Conservation (phyloP, 129 eudicot genomes). For the Scalesia atractyloides region DNA sequence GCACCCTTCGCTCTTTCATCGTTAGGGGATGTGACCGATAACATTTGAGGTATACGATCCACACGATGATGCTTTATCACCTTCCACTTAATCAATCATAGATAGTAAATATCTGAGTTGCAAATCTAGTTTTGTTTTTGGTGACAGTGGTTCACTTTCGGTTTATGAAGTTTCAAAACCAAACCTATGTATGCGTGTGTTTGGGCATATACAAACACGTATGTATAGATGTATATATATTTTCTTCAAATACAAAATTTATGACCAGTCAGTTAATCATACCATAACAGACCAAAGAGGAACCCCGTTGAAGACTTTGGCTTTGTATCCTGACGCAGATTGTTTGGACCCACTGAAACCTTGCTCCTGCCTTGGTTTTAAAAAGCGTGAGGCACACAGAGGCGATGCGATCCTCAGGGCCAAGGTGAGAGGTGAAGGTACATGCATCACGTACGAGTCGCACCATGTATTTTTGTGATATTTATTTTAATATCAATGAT, state of each 20-base stretch:
- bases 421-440: too few species aligned
- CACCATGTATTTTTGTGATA: too few species aligned
- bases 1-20: conserved; percentile 86
- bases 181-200: background rate
- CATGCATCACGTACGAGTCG: too few species aligned
- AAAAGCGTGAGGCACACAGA: too few species aligned
- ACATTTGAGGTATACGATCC: conserved; percentile 33
- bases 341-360: conserved; percentile 24
- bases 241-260: background rate
- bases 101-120: background rate
- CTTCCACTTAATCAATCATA: background rate
- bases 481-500: too few species aligned
- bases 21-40: conserved; percentile 60
- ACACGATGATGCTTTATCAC: background rate
- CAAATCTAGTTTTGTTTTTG: background rate
- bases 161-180: background rate
- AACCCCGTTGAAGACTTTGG: conserved; percentile 42
- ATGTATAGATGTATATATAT: background rate
- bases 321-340: conserved; percentile 32
- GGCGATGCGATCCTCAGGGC: too few species aligned
- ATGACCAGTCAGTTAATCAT: conserved; percentile 32
- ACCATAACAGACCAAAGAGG: conserved; percentile 56
- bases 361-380: conserved; percentile 15
- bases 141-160: background rate
- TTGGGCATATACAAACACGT: background rate